Base-by-base conservation (phyloP, 306 rosid species). In the Fragaria vesca region DNA sequence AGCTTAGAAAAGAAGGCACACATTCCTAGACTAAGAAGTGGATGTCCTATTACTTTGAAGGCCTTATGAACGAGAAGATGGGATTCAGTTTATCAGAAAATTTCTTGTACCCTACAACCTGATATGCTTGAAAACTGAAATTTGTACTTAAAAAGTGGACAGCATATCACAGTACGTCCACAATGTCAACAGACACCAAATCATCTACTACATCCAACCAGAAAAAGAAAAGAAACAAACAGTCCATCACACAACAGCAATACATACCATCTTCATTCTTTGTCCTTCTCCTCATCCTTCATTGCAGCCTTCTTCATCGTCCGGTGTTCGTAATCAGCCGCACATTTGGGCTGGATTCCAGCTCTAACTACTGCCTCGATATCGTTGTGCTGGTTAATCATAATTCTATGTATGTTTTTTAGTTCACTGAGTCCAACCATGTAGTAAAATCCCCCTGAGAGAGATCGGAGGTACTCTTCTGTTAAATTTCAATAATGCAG, bases 1-100 rank as follows among this genome's bases (percentile, higher is more conserved):
- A 48, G 88, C 90, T 88, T 89, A 38, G 94, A 89, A 81, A 88
- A 81, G 91, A 91, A 86, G 74, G 82, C 94, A 73, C 94, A 83
- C 73, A 85, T 91, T 83, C 94, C 91, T 58, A 86, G 94, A 67
- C 81, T 91, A 24, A 79, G 82, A 63, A 86, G 88, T 45, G 92
- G 97, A 10, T 89, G 83, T 71, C 97, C 91, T 63, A 83, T 91
- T 80, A 88, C 97, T 26, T 81, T 91, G 93, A 86, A 80, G 86
- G 71, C 88, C 72, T 66, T 91, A 3, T 72, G 69, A 83, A 73
- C 72, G 24, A 73, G 73, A 60, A 58, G 73, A 65, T 69, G 61
- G 15, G 15, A 73, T 63, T 73, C 74, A 45, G 65, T 40, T 66
- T 18, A 78, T 58, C n/a, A 38, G 74, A 76, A 21, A 30, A 5